Percentiles rank a stretch among this genome's conserved stretches.
Conservation (phyloP, 2,329 filamentous ascomycete species). For the Fusarium succisae region DNA sequence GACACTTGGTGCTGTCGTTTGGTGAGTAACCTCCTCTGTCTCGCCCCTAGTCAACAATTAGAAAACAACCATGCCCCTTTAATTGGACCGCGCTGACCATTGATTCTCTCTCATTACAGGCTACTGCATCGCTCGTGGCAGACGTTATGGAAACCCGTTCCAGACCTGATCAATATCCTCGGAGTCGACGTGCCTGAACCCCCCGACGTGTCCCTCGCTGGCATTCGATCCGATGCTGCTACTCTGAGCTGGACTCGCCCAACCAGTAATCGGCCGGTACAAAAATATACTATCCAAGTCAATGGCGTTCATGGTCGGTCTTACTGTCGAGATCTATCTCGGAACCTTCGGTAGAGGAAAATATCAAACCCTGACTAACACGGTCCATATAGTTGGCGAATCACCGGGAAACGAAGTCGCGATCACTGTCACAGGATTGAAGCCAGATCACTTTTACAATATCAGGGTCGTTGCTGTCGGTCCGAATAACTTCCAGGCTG, state of each 20-base stretch:
- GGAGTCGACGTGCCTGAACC: constrained; percentile 93
- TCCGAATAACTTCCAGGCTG: constrained; percentile 89
- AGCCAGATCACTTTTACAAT: constrained; percentile 90
- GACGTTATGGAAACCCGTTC: constrained; percentile 89
- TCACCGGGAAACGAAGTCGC: constrained; percentile 65
- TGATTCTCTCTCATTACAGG: constrained; percentile 58
- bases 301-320: constrained; percentile 87
- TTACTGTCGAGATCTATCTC: constrained; percentile 3
- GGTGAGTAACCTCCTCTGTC: constrained; percentile 53
- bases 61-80: neutral
- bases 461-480: constrained; percentile 93
- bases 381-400: constrained; percentile 73
- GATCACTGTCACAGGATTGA: constrained; percentile 89
- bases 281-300: constrained; percentile 91
- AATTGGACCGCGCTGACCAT: constrained; percentile 18
- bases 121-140: constrained; percentile 86
- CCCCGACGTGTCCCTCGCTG: constrained; percentile 89
- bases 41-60: neutral
- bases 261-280: constrained; percentile 70
- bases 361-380: constrained; percentile 22
- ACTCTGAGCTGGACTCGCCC: constrained; percentile 91
- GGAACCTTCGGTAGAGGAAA: neutral
- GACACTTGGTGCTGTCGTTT: constrained; percentile 62
- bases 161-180: constrained; percentile 88
- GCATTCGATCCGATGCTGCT: constrained; percentile 86